These are phyloP conservation scores for Fragaria iinumae DNA, from an alignment of 306 rosid genomes.

Conservation along the genomic window DNA sequence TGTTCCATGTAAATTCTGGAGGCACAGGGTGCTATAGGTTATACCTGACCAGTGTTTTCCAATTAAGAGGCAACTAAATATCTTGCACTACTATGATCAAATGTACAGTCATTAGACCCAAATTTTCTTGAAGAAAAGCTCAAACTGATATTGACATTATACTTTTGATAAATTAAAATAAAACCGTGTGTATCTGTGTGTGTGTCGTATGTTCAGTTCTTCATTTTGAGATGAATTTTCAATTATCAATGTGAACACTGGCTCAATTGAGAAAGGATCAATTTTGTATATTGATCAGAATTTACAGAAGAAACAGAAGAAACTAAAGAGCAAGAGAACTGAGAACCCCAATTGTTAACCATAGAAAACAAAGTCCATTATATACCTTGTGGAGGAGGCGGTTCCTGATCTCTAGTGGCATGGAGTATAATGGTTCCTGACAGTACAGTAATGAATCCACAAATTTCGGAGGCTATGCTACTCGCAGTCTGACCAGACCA, in stretches of 20 bases:
- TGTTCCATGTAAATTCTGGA: background rate
- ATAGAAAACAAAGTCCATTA: background rate
- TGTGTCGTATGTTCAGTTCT: background rate
- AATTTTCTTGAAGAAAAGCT: background rate
- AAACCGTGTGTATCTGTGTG: background rate
- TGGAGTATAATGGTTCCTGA: constrained; percentile 91
- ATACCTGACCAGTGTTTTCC: background rate
- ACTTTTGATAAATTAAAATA: background rate
- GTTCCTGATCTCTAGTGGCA: constrained; percentile 71
- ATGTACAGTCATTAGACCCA: background rate
- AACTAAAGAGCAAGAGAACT: background rate
- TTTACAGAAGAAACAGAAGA: background rate
- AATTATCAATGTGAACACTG: background rate
- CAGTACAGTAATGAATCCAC: constrained; percentile 90
- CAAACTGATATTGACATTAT: background rate
- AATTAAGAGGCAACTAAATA: background rate
- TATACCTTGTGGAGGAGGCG: constrained; percentile 63
- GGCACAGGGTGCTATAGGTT: background rate
- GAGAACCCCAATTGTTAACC: background rate
- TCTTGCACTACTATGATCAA: background rate
- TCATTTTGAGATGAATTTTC: background rate
- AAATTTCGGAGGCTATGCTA: constrained; percentile 84
- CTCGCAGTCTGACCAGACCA: constrained; percentile 84
- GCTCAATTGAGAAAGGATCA: no score
- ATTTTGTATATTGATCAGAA: background rate